Conservation (phyloP, 2,329 filamentous ascomycete species). For the Monilinia fructicola region DNA sequence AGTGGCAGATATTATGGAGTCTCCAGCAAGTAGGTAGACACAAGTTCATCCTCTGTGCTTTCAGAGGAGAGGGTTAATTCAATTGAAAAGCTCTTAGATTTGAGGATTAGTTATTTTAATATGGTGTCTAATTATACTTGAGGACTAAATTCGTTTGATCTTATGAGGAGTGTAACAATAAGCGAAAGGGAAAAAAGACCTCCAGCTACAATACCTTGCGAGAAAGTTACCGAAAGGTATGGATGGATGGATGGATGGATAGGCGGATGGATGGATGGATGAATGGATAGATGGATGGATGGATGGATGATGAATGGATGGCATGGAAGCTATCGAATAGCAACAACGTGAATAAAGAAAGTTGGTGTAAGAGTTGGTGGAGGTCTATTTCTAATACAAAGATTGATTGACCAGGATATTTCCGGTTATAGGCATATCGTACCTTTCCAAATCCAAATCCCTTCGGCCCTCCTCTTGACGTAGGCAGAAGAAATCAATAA, state of each 20-base stretch:
- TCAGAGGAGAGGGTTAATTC: too few relatives aligned
- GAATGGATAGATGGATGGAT: too few relatives aligned
- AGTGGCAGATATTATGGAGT: too few relatives aligned
- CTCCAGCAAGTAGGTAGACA: too few relatives aligned
- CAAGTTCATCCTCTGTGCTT: too few relatives aligned
- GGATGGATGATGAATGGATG: background rate
- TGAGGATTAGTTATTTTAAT: background rate
- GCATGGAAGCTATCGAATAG: background rate
- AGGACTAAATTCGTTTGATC: too few relatives aligned
- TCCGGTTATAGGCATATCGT: background rate
- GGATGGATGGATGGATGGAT: too few relatives aligned
- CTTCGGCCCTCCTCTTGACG: background rate
- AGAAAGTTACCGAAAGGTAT: background rate
- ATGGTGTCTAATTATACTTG: too few relatives aligned
- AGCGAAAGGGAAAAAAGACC: conserved; percentile 6
- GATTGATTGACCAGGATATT: background rate
- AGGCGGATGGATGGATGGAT: background rate
- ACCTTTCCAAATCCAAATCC: background rate
- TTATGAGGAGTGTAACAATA: conserved; percentile 8
- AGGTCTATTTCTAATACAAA: too few relatives aligned
- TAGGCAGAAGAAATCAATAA: background rate
- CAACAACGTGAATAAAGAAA: background rate
- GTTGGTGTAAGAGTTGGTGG: background rate
- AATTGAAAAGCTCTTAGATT: too few relatives aligned
- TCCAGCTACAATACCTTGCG: background rate